A percentile compares a stretch with the other conserved stretches of the same genome.
Conservation (phyloP, 331 rosid genomes). For the Dryas integrifolia region DNA sequence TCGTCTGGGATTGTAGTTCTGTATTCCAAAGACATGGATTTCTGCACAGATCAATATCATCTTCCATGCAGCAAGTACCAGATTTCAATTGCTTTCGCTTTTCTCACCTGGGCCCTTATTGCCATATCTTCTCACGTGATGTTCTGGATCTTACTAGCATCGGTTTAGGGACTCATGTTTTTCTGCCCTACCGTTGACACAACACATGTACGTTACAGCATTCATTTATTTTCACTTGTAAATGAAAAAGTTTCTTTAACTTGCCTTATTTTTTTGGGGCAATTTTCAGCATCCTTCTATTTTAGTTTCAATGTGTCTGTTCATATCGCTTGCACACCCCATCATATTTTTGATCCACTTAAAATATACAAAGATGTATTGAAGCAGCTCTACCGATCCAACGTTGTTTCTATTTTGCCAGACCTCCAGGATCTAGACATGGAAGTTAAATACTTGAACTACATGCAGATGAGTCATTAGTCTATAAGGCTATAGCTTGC, state of each 20-base stretch:
- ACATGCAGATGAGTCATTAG: neutral
- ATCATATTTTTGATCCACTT: neutral
- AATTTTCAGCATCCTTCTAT: slow-evolving; percentile 9
- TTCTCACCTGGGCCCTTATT: slow-evolving; percentile 71
- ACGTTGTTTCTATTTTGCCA: neutral
- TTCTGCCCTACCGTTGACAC: slow-evolving; percentile 22
- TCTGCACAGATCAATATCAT: slow-evolving; percentile 34
- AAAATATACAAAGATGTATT: neutral
- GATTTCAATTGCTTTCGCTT: slow-evolving; percentile 72
- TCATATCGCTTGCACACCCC: neutral
- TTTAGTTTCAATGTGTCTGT: slow-evolving; percentile 5
- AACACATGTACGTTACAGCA: slow-evolving; percentile 16
- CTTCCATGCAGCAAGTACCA: slow-evolving; percentile 61
- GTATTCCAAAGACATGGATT: slow-evolving; percentile 47
- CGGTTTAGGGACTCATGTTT: slow-evolving; percentile 45
- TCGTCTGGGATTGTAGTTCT: slow-evolving; percentile 70
- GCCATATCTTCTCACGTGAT: slow-evolving; percentile 84
- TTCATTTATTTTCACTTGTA: slow-evolving; percentile 34
- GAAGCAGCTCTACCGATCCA: neutral
- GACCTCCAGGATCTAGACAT: neutral
- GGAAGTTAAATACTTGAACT: neutral
- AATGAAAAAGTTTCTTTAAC: slow-evolving; percentile 33
- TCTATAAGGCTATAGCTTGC: too few species aligned
- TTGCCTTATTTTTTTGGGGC: slow-evolving; percentile 15
- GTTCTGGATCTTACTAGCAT: slow-evolving; percentile 79